These are phyloP conservation scores for Mycena sanguinolenta DNA, from an alignment of 768 basidiomycete species.

Conservation along the genomic window DNA sequence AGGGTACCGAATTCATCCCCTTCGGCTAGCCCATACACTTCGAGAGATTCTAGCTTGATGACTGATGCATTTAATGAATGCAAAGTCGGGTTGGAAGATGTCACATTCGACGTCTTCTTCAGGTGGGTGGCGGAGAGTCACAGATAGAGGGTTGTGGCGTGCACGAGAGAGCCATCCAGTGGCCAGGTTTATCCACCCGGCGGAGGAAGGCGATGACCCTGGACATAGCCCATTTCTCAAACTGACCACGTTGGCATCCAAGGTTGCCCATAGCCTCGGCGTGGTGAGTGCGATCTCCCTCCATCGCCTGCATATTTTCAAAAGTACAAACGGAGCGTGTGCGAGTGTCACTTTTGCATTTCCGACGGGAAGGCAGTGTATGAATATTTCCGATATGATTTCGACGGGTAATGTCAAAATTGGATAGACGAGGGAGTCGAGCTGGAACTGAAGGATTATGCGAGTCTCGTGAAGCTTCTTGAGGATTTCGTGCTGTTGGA, in stretches of 20 bases:
- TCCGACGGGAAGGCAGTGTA: not conserved
- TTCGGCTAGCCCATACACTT: too few species aligned
- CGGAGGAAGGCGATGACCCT: too few species aligned
- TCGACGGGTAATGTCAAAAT: constrained; percentile 1
- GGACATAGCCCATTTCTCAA: too few species aligned
- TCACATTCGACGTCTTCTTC: too few species aligned
- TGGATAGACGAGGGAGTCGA: constrained; percentile 2
- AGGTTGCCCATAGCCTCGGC: too few species aligned
- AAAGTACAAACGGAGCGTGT: constrained; percentile 11
- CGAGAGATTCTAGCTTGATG: too few species aligned
- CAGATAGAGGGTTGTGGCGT: too few species aligned
- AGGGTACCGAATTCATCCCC: too few species aligned
- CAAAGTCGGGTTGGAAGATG: too few species aligned
- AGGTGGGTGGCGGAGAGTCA: too few species aligned
- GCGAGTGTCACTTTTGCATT: not conserved
- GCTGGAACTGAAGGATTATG: not conserved
- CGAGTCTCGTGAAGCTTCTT: constrained; percentile 1
- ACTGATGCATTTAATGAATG: too few species aligned
- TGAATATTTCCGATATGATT: not conserved
- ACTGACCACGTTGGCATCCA: too few species aligned
- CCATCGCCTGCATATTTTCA: constrained; percentile 19
- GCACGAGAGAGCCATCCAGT: not conserved
- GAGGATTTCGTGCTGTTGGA: not conserved
- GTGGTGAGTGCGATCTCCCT: constrained; percentile 22
- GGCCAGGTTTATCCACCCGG: not conserved